Conservation (phyloP, 805 yeast species). For the Blastobotrys parvus region DNA sequence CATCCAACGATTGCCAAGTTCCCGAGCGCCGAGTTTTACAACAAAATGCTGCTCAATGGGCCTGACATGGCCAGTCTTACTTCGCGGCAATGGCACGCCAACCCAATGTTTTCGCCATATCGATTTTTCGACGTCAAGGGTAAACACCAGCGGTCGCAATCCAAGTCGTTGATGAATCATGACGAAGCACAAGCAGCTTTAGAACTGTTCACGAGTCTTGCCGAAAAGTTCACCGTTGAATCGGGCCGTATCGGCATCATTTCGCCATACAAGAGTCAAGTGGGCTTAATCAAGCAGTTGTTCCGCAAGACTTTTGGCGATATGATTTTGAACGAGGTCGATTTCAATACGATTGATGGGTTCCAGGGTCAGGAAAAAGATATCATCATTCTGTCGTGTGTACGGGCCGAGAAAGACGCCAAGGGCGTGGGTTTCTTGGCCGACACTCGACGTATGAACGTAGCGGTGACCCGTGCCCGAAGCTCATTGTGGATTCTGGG, state of each 20-base stretch:
- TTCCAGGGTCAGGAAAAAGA: constrained; percentile 98
- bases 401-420: constrained; percentile 62
- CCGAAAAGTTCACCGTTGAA: constrained; percentile 13
- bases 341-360: constrained; percentile 94
- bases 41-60: constrained; percentile 68
- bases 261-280: constrained; percentile 92
- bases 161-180: constrained; percentile 63
- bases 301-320: constrained; percentile 59
- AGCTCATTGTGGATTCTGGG: constrained; percentile 92
- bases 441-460: constrained; percentile 93
- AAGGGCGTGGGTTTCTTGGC: constrained; percentile 75
- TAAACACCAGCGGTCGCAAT: constrained; percentile 50
- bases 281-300: constrained; percentile 44
- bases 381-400: constrained; percentile 89
- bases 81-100: constrained; percentile 65
- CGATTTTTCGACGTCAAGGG: constrained; percentile 64
- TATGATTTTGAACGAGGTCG: constrained; percentile 55
- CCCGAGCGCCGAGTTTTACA: constrained; percentile 79
- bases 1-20: constrained; percentile 84
- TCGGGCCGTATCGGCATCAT: constrained; percentile 77
- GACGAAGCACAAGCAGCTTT: constrained; percentile 68
- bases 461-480: constrained; percentile 89
- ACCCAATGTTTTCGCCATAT: constrained; percentile 57
- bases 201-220: constrained; percentile 49
- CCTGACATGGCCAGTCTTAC: constrained; percentile 56